Base-by-base conservation (phyloP, 2,329 filamentous ascomycete genomes). In the Xylariales sp. region DNA sequence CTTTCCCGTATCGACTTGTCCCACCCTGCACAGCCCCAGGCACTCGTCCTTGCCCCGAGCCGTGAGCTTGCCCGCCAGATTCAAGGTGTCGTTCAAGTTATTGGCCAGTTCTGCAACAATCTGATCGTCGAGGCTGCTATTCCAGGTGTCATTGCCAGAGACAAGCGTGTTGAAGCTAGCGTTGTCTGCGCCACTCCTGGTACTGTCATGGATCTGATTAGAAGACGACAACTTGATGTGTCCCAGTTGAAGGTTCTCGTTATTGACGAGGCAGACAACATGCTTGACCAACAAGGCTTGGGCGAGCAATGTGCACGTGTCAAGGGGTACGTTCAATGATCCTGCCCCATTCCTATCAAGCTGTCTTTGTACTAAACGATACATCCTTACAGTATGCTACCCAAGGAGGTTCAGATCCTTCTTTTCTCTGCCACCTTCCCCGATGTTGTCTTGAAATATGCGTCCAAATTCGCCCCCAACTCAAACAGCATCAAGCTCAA, bases 191-290 rank as follows among this genome's bases (percentile, higher is more conserved):
- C 93, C 45, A 98, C 93, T 1, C 93, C 93, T 1, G 93, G 93
- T 42, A 97, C 91, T 0, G 88, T 93, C 36, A 84, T 86, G 71
- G 93, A 97, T 57, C 74, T 93, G 54, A 84, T 96, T 55, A 83
- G 84, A 56, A 81, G 83, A 54, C 77, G 81, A 51, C 77, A 86
- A 57, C 76, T 98, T 49, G 80, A 95, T 52, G 65, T 80, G 1
- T 78, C 75, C 14, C 68, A 81, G 44, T 72, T 98, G 52, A 87
- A 82, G 62, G 78, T 95, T 7, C 76, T 98, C 46, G 91, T 96
- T 42, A 76, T 98, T 40, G 93, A 98, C 57, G 93, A 98, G 69
- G 93, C 93, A 43, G 93, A 98, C 69, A 97, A 96, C 69, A 98
- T 98, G 93, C 71, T 98, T 46, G 93, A 97, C 59, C 85, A 91